Evolutionary conservation across 139 green algal species (phyloP).

Genomic region (Chlamydomonas schloesseri): DNA sequence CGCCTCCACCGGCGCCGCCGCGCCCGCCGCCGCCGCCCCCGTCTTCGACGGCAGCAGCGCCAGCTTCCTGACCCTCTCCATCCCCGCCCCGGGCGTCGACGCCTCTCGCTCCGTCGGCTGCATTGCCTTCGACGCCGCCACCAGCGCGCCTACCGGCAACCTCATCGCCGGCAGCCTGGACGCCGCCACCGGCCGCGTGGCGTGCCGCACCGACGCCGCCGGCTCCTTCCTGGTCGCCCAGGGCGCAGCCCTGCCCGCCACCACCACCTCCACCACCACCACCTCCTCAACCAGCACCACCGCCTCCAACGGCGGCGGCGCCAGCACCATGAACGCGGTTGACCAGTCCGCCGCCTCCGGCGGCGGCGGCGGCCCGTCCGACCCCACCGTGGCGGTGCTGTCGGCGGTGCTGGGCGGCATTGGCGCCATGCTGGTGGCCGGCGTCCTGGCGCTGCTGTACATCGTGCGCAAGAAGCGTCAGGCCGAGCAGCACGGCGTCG

Average conservation of each 20-base stretch:
- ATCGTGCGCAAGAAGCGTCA: background rate
- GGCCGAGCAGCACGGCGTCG: too few relatives aligned
- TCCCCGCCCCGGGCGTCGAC: background rate
- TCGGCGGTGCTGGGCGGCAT: background rate
- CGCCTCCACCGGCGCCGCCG: background rate
- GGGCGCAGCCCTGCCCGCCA: background rate
- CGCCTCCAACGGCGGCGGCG: background rate
- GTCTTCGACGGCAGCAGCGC: background rate
- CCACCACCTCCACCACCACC: too few relatives aligned
- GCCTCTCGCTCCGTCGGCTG: background rate
- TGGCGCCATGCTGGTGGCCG: background rate
- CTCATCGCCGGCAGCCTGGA: background rate
- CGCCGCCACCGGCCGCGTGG: background rate
- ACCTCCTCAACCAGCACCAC: background rate
- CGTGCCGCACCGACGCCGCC: background rate
- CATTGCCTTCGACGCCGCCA: background rate
- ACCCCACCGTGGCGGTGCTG: background rate
- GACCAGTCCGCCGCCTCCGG: background rate
- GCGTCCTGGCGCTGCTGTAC: background rate
- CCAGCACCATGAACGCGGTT: too few relatives aligned
- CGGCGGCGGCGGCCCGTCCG: background rate
- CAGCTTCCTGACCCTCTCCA: background rate
- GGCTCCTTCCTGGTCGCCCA: background rate
- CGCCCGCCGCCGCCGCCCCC: background rate
- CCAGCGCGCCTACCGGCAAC: background rate